Evolutionary conservation across 2,329 filamentous ascomycete species (phyloP).

Genomic region (Geoglossum cookeanum): DNA sequence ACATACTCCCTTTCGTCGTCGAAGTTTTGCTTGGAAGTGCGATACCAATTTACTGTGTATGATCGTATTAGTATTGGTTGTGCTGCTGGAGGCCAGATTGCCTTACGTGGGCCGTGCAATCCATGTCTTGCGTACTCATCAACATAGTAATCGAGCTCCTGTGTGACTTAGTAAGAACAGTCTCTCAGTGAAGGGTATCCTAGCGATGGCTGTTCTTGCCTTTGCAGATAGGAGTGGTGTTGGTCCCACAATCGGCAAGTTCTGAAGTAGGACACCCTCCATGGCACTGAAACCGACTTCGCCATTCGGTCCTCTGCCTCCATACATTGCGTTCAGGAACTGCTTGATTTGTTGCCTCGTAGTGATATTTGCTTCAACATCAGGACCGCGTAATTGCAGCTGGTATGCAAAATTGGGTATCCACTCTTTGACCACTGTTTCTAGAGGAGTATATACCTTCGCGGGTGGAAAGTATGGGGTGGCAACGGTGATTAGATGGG

Average conservation of each 20-base stretch:
- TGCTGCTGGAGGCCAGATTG: not conserved
- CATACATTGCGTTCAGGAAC: slow-evolving; percentile 55
- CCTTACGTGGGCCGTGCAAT: slow-evolving; percentile 49
- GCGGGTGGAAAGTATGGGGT: slow-evolving; percentile 49
- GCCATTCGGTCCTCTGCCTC: slow-evolving; percentile 38
- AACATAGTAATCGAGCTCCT: slow-evolving; percentile 60
- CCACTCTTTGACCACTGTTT: slow-evolving; percentile 36
- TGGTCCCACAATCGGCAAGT: slow-evolving; percentile 35
- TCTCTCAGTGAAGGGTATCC: slow-evolving; percentile 5
- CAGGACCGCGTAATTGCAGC: slow-evolving; percentile 52
- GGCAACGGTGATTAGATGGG: slow-evolving; percentile 60
- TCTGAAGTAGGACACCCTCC: slow-evolving; percentile 45
- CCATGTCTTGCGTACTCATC: slow-evolving; percentile 52
- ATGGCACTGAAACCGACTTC: slow-evolving; percentile 37
- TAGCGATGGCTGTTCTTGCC: slow-evolving; percentile 18
- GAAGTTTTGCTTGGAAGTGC: slow-evolving; percentile 50
- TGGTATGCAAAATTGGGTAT: slow-evolving; percentile 68
- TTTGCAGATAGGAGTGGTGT: slow-evolving; percentile 43
- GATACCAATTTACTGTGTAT: slow-evolving; percentile 65
- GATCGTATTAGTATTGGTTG: not conserved
- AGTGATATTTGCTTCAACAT: slow-evolving; percentile 39
- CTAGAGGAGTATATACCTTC: slow-evolving; percentile 33
- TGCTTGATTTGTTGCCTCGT: slow-evolving; percentile 43
- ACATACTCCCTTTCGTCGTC: slow-evolving; percentile 44
- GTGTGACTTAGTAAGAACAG: not conserved